Evolutionary conservation across 768 basidiomycete species (phyloP).

Genomic region (Sarcomyxa edulis): DNA sequence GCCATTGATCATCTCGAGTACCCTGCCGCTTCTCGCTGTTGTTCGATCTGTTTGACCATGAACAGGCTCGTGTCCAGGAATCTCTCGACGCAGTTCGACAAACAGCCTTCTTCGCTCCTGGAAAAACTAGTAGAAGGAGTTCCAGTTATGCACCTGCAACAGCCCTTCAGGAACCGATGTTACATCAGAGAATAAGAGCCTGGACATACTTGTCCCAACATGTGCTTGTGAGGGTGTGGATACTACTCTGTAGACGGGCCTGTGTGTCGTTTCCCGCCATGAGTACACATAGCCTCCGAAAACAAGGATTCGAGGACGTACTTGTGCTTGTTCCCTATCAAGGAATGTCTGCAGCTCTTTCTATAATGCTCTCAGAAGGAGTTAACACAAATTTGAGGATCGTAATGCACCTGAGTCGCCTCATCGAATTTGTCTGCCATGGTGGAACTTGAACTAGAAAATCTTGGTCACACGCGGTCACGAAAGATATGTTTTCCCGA

Average conservation of each 20-base stretch:
- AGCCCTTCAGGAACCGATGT: too few relatives aligned
- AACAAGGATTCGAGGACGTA: constrained; percentile 24
- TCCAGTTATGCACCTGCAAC: constrained; percentile 70
- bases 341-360: constrained; percentile 79
- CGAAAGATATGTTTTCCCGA: too few relatives aligned
- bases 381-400: not conserved
- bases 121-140: constrained; percentile 77
- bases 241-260: constrained; percentile 54
- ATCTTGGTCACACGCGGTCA: constrained; percentile 7
- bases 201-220: constrained; percentile 90
- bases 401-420: constrained; percentile 55
- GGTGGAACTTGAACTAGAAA: constrained; percentile 11
- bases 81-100: constrained; percentile 86
- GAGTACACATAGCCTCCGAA: too few relatives aligned
- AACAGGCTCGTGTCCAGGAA: constrained; percentile 86
- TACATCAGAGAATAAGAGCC: constrained; percentile 4
- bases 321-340: constrained; percentile 79
- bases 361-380: constrained; percentile 32
- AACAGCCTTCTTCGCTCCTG: constrained; percentile 72
- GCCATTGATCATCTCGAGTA: too few relatives aligned
- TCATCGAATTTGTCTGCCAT: constrained; percentile 71
- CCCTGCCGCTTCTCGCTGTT: constrained; percentile 28
- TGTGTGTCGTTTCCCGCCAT: constrained; percentile 14
- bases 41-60: constrained; percentile 67
- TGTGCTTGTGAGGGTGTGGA: constrained; percentile 76